Percentiles rank a stretch among this genome's conserved stretches.
Conservation (phyloP, 768 basidiomycete genomes). For the Amanita fuliginea region DNA sequence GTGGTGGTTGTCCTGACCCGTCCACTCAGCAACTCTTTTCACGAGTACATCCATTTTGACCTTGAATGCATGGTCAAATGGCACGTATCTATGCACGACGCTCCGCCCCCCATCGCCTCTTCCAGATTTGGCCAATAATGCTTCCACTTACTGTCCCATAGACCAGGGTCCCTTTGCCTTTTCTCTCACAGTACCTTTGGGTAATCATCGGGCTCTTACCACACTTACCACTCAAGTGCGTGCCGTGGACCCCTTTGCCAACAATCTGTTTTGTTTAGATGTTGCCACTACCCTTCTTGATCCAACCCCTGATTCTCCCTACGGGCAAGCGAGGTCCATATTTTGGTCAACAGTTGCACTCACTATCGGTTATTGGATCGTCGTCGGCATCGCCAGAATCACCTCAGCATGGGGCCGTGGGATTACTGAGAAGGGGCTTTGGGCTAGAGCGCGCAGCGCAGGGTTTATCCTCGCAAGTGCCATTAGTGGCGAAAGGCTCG, state of each 20-base stretch:
- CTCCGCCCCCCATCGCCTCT: slow-evolving; percentile 72
- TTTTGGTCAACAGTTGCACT: slow-evolving; percentile 69
- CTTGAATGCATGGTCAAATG: slow-evolving; percentile 58
- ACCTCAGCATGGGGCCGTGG: slow-evolving; percentile 81
- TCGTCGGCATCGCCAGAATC: slow-evolving; percentile 73
- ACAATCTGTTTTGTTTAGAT: slow-evolving; percentile 76
- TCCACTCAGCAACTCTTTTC: slow-evolving; percentile 67
- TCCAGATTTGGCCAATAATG: slow-evolving; percentile 27
- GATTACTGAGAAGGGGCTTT: slow-evolving; percentile 44
- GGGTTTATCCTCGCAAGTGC: slow-evolving; percentile 90
- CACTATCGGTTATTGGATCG: slow-evolving; percentile 69
- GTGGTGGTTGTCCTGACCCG: neutral
- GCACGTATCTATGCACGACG: slow-evolving; percentile 67
- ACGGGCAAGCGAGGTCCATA: slow-evolving; percentile 56
- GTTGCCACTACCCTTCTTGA: slow-evolving; percentile 67
- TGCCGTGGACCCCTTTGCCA: slow-evolving; percentile 78
- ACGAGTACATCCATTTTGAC: slow-evolving; percentile 74
- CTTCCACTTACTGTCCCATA: slow-evolving; percentile 64
- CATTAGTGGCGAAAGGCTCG: slow-evolving; percentile 82
- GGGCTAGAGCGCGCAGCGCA: slow-evolving; percentile 69
- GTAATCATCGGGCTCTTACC: slow-evolving; percentile 57
- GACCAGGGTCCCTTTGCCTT: slow-evolving; percentile 73
- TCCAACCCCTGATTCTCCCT: slow-evolving; percentile 45
- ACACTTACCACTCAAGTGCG: slow-evolving; percentile 79
- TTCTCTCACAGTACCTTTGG: slow-evolving; percentile 60